Evolutionary conservation across 192 early-diverging fungal species (phyloP), one percentile per base, ranked within the genome.

Genomic region (Dissophora ornata): DNA sequence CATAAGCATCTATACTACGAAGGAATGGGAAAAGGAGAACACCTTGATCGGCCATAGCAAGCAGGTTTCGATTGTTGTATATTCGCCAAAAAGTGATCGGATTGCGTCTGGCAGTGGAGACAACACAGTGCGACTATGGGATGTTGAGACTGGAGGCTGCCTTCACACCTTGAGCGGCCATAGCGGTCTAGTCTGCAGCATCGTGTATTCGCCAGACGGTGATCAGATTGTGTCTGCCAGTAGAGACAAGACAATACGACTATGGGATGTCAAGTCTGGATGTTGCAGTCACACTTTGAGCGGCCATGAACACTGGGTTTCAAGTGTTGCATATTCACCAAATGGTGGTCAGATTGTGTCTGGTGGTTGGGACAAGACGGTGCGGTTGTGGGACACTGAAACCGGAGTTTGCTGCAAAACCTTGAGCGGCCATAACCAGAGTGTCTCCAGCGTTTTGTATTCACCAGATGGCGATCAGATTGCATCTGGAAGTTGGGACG

Each of bases 261-360:
- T 60, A n/a, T 60, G 57, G 57, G 29, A 60, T 30, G 57, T 21
- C 16, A 10, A 44, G 19, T 47, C 57, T 5, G 57, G 57, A n/a
- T 16, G 10, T 9, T 21, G 21, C n/a, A 30, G 36, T 2, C 45
- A 16, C 25, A 47, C 30, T 8, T 19, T 60, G 42, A 32, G 12
- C 7, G 57, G 41, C n/a, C 57, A 60, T 28, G 30, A 19, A 16
- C 13, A 33, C 2, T 1, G 10, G 8, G 44, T 47, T 19, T 22
- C 0, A 1, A n/a, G 9, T 16, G 57, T 47, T 2, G 18, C n/a
- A 28, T 60, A 24, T 21, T 60, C 57, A 4, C 21, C 57, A 8
- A 30, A n/a, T 4, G 57, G 45, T 2, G 9, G 12, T 30, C 57
- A 60, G 44, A 16, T 60, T 12, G 44, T 29, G n/a, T 60, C 57